Evolutionary conservation across 2,329 filamentous ascomycete genomes (phyloP).

Genomic region (Aureobasidium sp.): DNA sequence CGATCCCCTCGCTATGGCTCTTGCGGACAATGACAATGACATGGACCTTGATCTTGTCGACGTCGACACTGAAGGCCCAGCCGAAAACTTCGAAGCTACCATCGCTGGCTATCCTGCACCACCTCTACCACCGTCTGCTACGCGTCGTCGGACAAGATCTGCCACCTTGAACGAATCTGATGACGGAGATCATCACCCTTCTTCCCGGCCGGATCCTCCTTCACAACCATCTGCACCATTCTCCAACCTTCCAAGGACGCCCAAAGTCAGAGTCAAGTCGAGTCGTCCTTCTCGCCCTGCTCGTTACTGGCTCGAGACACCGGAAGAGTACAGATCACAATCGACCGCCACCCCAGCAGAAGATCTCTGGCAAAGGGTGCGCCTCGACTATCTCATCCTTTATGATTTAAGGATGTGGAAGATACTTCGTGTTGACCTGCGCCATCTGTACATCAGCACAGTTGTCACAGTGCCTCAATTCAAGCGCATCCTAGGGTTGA

Average conservation of each 20-base stretch:
- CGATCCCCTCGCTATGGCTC: conserved; percentile 24
- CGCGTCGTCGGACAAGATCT: conserved; percentile 10
- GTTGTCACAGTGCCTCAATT: conserved; percentile 94
- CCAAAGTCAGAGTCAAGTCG: conserved; percentile 44
- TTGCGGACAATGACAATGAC: conserved; percentile 32
- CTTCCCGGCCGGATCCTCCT: conserved; percentile 45
- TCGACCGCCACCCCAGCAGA: conserved; percentile 59
- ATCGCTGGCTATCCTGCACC: conserved; percentile 68
- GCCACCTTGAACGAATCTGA: conserved; percentile 46
- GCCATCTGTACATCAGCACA: conserved; percentile 91
- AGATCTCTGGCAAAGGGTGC: conserved; percentile 80
- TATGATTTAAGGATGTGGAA: conserved; percentile 98
- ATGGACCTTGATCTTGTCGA: conserved; percentile 47
- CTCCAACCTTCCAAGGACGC: conserved; percentile 75
- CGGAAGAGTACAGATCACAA: conserved; percentile 51
- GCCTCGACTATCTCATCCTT: conserved; percentile 87
- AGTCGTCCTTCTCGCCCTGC: conserved; percentile 57
- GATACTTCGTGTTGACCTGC: conserved; percentile 79
- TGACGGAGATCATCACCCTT: conserved; percentile 46
- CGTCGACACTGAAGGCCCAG: conserved; percentile 51
- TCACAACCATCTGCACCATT: conserved; percentile 55
- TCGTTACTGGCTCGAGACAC: conserved; percentile 80
- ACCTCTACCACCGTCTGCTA: conserved; percentile 46
- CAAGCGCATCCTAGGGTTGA: conserved; percentile 83
- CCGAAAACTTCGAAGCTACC: conserved; percentile 71